Evolutionary conservation across 257 asterid genomes (phyloP).

Genomic region (Solanum sejunctum): DNA sequence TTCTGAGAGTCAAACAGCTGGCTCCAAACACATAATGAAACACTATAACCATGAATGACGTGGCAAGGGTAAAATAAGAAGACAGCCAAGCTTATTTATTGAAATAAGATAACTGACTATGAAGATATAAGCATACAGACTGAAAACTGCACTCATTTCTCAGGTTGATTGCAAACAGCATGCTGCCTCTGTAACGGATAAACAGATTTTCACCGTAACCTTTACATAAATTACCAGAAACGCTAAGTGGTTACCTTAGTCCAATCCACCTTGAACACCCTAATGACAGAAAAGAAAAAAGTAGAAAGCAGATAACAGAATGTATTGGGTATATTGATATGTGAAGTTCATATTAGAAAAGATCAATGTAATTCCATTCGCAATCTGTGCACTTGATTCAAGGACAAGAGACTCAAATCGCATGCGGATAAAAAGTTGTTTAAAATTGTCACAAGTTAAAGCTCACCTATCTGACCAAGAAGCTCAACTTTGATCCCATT

Average conservation of each 20-base stretch:
- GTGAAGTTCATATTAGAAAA: neutral
- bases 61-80: neutral
- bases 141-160: neutral
- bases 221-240: neutral
- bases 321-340: neutral
- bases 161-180: neutral
- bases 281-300: neutral
- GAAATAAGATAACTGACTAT: neutral
- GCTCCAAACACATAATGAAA: neutral
- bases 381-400: neutral
- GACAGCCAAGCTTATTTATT: neutral
- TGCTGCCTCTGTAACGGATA: neutral
- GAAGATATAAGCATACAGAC: neutral
- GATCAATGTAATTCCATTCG: neutral
- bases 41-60: neutral
- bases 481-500: conserved; percentile 98
- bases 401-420: neutral
- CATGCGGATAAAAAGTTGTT: neutral
- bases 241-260: neutral
- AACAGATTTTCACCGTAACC: neutral
- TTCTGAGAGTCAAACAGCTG: neutral
- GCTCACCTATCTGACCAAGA: conserved; percentile 97
- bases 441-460: neutral
- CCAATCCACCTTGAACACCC: neutral
- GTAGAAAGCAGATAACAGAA: neutral